Evolutionary conservation across 2,329 filamentous ascomycete species (phyloP), one percentile per base, ranked within the genome.

Genomic region (Grosmannia serpens): DNA sequence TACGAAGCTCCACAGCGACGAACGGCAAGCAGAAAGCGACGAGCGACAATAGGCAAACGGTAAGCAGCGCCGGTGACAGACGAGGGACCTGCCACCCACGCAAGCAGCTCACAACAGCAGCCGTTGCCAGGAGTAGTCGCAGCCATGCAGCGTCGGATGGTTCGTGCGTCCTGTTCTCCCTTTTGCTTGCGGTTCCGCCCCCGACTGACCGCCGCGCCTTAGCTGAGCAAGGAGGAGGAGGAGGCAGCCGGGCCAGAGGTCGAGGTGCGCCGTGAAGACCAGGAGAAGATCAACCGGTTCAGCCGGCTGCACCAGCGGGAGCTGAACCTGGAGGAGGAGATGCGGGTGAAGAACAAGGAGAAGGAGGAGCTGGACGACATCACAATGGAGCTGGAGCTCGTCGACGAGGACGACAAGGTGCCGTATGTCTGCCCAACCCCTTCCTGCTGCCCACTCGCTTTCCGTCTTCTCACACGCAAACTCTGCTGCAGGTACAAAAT

Each of bases 201-300:
- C 27, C 11, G 27, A 52, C 50, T 52, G 29, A 35, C 27, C 51
- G 11, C 27, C 26, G 29, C 68, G 35, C 35, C 7, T 17, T 17
- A 97, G 94, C 87, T 99, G 65, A 90, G 89, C 52, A 95, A 90
- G 70, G 92, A 96, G 71, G 92, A 97, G 67, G 86, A 85, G 60
- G 86, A 85, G 60, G 78, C 85, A 24, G 80, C 79, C 56, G 81
- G 83, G 62, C 88, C 94, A 64, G 94, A 99, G 70, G 87, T 91
- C 66, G 89, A 96, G 73, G 94, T 99, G 60, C 88, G 94, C 61
- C 88, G 91, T 68, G 91, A 97, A 71, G 94, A 99, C 71, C 94
- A 99, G 73, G 91, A 97, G 76, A 95, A 94, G 75, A 99, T 99
- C 83, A 99, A 99, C 75, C 87, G 85, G 64, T 99, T 99, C 79